These are phyloP conservation scores for Hypoxylon lienhwacheense DNA, from an alignment of 495 filamentous ascomycete genomes.

Conservation along the genomic window DNA sequence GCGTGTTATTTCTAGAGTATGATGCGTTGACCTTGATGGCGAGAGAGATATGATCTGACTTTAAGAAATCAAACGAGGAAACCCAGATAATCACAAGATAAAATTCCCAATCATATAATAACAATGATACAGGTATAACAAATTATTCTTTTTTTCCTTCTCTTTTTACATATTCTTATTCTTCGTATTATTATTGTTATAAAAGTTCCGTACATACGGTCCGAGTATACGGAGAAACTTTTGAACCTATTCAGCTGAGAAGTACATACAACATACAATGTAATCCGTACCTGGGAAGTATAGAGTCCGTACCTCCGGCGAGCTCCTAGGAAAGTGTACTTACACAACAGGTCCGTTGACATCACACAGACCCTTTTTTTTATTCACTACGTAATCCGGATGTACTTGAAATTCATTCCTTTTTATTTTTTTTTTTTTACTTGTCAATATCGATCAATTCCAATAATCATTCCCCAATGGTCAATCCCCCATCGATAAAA, in stretches of 20 bases:
- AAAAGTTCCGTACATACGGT: neutral
- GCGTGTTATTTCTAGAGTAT: conserved; percentile 17
- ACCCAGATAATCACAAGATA: conserved; percentile 27
- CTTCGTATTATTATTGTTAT: neutral
- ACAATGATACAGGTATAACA: neutral
- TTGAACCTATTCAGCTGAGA: conserved; percentile 4
- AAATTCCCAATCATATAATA: conserved; percentile 20
- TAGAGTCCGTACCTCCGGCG: conserved; percentile 23
- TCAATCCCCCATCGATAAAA: conserved; percentile 27
- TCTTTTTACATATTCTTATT: neutral
- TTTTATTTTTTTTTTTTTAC: too few species aligned
- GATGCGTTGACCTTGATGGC: conserved; percentile 16
- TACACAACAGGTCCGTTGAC: conserved; percentile 27
- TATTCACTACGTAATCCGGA: too few species aligned
- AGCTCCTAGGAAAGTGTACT: conserved; percentile 28
- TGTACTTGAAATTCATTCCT: conserved; percentile 9
- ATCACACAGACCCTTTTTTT: conserved; percentile 31
- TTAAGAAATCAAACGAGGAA: conserved; percentile 28
- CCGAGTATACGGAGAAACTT: conserved; percentile 16
- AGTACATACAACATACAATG: too few species aligned
- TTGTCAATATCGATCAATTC: too few species aligned
- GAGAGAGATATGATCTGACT: conserved; percentile 27
- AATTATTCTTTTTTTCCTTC: neutral
- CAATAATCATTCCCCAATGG: too few species aligned
- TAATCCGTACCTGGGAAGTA: too few species aligned